Base-by-base conservation (phyloP, 2,329 filamentous ascomycete genomes). In the Pyrenophora tritici-repentis region DNA sequence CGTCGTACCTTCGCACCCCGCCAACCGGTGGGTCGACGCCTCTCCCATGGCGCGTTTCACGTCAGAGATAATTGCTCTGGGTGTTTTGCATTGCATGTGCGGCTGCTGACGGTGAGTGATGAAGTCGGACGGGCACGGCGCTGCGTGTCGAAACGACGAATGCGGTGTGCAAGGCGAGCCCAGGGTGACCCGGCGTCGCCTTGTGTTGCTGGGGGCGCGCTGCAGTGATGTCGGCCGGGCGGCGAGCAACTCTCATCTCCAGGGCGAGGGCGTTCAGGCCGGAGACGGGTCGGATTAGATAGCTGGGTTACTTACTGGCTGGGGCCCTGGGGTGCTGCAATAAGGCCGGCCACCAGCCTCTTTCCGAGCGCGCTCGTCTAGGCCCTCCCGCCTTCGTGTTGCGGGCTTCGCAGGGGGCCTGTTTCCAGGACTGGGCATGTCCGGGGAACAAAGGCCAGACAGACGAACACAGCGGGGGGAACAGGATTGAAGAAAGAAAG, bases 341-440 rank as follows among this genome's bases (percentile, higher is more conserved):
- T 24, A 42, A 20, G 38, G 32, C 26, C 48, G 37, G 50, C 20
- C 42, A 39, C 47, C 47, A 47, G 32, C 50, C 47, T 53, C 47
- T 32, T 41, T 47, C 51, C 42, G 42, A 46, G 42, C 50, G 36
- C 37, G 38, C 51, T 57, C 58, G 58, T 57, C 56, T 56, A 52
- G 53, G 44, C 47, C 40, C 55, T 50, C 40, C 55, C 58, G 51
- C 42, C 36, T 44, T 42, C 43, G 56, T 39, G 50, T 43, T 58
- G 57, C 55, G 56, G 51, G 52, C 48, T 49, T 24, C 61, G 53
- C 58, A 58, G 59, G 59, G 61, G 57, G 57, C 43, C 42, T 44
- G 29, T 36, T 31, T 48, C 26, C 38, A 40, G 18, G 39, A 38
- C 33, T 53, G 36, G 50, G 54, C 38, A 22, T 37, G 46, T 48